phyloP scores from a whole-genome alignment of 257 asterid species.

The Avicennia marina region DNA sequence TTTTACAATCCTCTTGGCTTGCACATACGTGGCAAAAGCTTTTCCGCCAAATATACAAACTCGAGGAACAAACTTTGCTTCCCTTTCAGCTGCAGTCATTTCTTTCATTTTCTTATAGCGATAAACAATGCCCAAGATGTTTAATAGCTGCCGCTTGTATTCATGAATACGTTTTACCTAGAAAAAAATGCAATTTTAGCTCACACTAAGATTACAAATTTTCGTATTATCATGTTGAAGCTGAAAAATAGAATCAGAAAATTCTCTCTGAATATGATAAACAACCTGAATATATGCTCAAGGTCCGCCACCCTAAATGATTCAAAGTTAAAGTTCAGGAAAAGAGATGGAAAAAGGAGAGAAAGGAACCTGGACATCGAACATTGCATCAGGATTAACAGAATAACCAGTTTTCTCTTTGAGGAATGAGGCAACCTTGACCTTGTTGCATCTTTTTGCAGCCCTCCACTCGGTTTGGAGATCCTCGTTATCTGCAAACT shows the following conservation, averaged over 20 bases:
- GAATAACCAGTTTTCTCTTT: conserved; percentile 52
- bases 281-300: conserved; percentile 4
- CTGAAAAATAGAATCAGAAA: not conserved
- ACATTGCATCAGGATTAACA: conserved; percentile 57
- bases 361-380: conserved; percentile 52
- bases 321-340: conserved; percentile 10
- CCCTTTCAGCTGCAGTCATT: conserved; percentile 43
- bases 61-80: conserved; percentile 41
- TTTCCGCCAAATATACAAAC: conserved; percentile 68
- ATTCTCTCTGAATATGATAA: conserved; percentile 9
- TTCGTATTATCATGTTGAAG: not conserved
- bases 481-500: conserved; percentile 48
- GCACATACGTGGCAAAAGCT: conserved; percentile 53
- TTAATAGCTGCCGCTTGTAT: conserved; percentile 54
- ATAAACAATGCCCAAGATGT: conserved; percentile 49
- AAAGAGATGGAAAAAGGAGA: conserved; percentile 12
- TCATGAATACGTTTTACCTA: conserved; percentile 61
- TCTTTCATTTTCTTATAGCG: conserved; percentile 62
- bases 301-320: not conserved
- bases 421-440: conserved; percentile 36
- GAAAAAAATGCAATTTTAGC: conserved; percentile 22
- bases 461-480: conserved; percentile 54
- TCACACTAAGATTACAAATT: conserved; percentile 3
- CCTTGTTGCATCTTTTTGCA: conserved; percentile 43
- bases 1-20: conserved; percentile 59